These are phyloP conservation scores for Elasticomyces elasticus DNA, from an alignment of 495 filamentous ascomycete species.

Conservation along the genomic window DNA sequence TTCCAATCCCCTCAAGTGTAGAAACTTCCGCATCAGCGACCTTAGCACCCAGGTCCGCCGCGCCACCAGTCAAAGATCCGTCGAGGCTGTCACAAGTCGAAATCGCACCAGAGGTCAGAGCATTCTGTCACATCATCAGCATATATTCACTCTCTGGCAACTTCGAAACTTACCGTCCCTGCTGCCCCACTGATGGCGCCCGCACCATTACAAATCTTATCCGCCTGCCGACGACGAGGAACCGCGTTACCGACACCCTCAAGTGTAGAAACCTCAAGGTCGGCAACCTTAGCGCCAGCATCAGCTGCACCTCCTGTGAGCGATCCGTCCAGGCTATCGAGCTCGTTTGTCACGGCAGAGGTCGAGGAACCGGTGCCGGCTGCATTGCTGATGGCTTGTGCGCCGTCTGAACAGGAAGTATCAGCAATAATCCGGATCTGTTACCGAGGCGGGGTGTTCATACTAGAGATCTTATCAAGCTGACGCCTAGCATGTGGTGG, in stretches of 20 bases:
- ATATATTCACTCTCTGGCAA: too few relatives aligned
- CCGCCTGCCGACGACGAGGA: slow-evolving; percentile 4
- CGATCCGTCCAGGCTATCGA: background rate
- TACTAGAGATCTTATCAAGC: slow-evolving; percentile 8
- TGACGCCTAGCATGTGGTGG: slow-evolving; percentile 1
- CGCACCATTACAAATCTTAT: slow-evolving; percentile 13
- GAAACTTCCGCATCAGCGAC: background rate
- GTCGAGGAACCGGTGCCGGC: slow-evolving; percentile 2
- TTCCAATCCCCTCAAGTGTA: background rate
- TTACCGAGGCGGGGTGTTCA: too few relatives aligned
- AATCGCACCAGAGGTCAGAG: background rate
- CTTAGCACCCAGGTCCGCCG: background rate
- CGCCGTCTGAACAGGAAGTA: too few relatives aligned
- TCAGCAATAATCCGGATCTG: too few relatives aligned
- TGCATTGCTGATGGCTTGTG: slow-evolving; percentile 1
- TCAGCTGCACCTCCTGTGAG: slow-evolving; percentile 1
- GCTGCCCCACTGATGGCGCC: background rate
- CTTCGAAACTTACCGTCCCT: too few relatives aligned
- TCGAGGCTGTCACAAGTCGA: background rate
- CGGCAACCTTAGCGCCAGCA: background rate
- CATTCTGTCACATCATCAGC: too few relatives aligned
- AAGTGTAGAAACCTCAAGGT: background rate
- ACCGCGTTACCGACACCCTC: slow-evolving; percentile 6
- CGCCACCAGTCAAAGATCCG: background rate
- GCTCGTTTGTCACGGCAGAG: background rate